Evolutionary conservation across 345 rosid species (phyloP).

Genomic region (Salix arbutifolia): DNA sequence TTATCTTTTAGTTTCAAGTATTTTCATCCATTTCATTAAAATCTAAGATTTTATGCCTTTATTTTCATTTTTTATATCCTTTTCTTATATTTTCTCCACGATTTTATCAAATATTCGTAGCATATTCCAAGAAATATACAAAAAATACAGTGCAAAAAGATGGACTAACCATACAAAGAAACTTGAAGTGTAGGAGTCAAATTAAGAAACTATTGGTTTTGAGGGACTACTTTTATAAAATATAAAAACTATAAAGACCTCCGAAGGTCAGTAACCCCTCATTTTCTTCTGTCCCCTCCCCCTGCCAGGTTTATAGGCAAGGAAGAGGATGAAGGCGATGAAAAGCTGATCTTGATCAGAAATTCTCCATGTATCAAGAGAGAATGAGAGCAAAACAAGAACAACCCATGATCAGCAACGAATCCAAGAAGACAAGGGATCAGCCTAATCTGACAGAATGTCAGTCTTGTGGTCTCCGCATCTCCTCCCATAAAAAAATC

Average conservation of each 20-base stretch:
- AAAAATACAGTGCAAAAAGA: too few species aligned
- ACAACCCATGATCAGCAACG: not conserved
- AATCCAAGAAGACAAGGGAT: slow-evolving; percentile 46
- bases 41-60: too few species aligned
- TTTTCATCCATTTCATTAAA: too few species aligned
- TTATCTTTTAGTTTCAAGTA: too few species aligned
- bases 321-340: not conserved
- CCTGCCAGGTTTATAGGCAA: not conserved
- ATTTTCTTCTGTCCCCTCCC: not conserved
- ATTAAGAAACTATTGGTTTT: not conserved
- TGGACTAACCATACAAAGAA: too few species aligned
- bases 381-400: not conserved
- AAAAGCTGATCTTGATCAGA: not conserved
- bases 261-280: not conserved
- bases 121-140: too few species aligned
- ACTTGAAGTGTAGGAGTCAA: not conserved
- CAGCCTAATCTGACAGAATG: slow-evolving; percentile 54
- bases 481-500: slow-evolving; percentile 23
- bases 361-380: not conserved
- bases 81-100: too few species aligned
- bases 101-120: too few species aligned
- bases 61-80: too few species aligned
- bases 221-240: not conserved
- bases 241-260: not conserved
- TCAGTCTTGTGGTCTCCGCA: slow-evolving; percentile 50